Conservation (phyloP, 176 grass and related monocot genomes). For the Cenchrus americanus region DNA sequence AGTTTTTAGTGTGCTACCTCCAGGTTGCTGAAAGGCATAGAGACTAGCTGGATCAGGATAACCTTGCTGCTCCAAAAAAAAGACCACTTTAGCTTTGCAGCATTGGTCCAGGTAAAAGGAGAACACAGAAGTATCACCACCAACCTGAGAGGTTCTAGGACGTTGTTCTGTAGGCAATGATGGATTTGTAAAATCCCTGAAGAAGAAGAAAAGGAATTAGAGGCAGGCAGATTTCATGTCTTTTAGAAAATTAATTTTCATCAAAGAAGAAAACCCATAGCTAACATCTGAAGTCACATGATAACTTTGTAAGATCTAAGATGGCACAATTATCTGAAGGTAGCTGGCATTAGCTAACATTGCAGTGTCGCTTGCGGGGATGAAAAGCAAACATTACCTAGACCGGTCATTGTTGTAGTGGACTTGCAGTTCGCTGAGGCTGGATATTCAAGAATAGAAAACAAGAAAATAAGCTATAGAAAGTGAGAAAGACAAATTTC, state of each 20-base stretch:
- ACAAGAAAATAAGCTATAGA: slow-evolving; percentile 36
- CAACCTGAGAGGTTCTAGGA: slow-evolving; percentile 76
- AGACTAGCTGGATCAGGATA: slow-evolving; percentile 74
- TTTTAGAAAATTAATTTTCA: background rate
- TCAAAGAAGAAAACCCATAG: background rate
- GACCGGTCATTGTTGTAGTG: slow-evolving; percentile 97
- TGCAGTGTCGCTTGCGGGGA: background rate
- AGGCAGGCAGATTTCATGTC: slow-evolving; percentile 1
- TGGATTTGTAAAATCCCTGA: slow-evolving; percentile 97
- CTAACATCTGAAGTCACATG: background rate
- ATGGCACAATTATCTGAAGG: background rate
- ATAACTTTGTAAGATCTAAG: background rate
- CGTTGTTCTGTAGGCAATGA: slow-evolving; percentile 89
- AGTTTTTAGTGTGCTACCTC: slow-evolving; percentile 48
- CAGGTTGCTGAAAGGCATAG: slow-evolving; percentile 72
- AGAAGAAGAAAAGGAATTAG: slow-evolving; percentile 22
- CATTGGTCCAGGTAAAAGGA: slow-evolving; percentile 16
- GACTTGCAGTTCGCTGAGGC: slow-evolving; percentile 96
- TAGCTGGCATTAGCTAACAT: background rate
- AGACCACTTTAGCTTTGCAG: slow-evolving; percentile 17
- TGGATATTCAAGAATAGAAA: slow-evolving; percentile 49
- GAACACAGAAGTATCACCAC: background rate
- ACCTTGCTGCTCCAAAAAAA: slow-evolving; percentile 51
- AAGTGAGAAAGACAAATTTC: slow-evolving; percentile 9
- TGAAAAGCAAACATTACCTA: slow-evolving; percentile 58